Conservation (phyloP, 2,329 filamentous ascomycete species). For the Talaromyces sp. region DNA sequence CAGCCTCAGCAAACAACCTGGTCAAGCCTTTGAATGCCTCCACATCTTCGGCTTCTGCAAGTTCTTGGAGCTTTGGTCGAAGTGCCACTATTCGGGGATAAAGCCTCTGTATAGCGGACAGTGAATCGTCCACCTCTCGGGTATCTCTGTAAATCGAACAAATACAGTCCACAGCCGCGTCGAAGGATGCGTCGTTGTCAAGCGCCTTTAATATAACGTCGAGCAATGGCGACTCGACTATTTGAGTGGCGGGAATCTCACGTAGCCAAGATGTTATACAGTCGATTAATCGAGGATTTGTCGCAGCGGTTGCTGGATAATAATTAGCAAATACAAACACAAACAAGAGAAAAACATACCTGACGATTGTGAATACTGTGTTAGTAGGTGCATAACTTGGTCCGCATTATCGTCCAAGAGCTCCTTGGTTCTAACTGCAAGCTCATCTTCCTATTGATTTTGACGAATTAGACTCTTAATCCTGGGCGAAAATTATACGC, state of each 20-base stretch:
- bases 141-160: constrained; percentile 91
- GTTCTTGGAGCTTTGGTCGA: constrained; percentile 69
- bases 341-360: constrained; percentile 50
- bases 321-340: not conserved
- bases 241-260: constrained; percentile 78
- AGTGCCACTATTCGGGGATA: constrained; percentile 77
- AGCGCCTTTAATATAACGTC: constrained; percentile 76
- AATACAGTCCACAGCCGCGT: constrained; percentile 86
- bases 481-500: constrained; percentile 23
- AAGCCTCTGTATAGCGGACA: constrained; percentile 74
- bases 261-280: constrained; percentile 96
- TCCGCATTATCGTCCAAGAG: constrained; percentile 86
- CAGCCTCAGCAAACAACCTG: constrained; percentile 86
- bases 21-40: constrained; percentile 87
- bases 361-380: constrained; percentile 88
- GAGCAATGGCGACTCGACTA: constrained; percentile 82
- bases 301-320: constrained; percentile 64
- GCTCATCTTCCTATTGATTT: constrained; percentile 81
- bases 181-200: constrained; percentile 71
- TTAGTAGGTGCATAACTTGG: constrained; percentile 80
- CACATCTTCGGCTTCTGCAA: constrained; percentile 74
- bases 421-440: constrained; percentile 79
- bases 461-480: constrained; percentile 49
- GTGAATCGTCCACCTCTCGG: constrained; percentile 84
- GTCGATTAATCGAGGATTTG: constrained; percentile 86